phyloP scores from a whole-genome alignment of 345 rosid genomes.

The Euphorbia pulcherrima region DNA sequence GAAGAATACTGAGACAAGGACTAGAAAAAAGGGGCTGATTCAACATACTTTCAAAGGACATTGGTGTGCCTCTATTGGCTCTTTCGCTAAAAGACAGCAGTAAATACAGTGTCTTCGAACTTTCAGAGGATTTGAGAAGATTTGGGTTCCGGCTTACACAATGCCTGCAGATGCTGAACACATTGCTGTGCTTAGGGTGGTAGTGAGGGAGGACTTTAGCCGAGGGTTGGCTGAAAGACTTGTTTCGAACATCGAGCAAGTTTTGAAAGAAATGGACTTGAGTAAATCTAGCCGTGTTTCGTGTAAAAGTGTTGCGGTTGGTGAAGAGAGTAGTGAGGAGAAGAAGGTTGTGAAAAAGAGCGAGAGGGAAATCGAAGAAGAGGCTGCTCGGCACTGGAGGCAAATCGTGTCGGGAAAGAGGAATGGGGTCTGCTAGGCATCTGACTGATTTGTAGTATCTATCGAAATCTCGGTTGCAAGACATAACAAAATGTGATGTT shows the following conservation, averaged over 20 bases:
- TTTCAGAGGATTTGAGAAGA: constrained; percentile 15
- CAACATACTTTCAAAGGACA: constrained; percentile 16
- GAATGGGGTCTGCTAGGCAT: constrained; percentile 13
- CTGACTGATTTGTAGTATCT: background rate
- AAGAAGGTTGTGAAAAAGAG: background rate
- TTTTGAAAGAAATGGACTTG: constrained; percentile 12
- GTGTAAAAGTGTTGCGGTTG: background rate
- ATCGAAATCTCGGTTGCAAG: too few relatives aligned
- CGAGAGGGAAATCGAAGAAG: background rate
- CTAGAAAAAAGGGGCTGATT: constrained; percentile 16
- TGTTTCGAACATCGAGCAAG: constrained; percentile 12
- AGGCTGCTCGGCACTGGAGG: constrained; percentile 6
- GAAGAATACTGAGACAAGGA: constrained; percentile 13
- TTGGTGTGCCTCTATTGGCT: constrained; percentile 22
- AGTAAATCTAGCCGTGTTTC: constrained; percentile 1
- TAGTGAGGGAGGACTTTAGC: constrained; percentile 21
- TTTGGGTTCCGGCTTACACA: constrained; percentile 21
- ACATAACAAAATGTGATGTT: too few relatives aligned
- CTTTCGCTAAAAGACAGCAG: constrained; percentile 15
- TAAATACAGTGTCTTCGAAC: constrained; percentile 14
- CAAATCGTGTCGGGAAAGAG: background rate
- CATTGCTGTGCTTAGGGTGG: constrained; percentile 19
- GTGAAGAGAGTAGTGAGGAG: background rate
- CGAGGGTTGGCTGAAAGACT: constrained; percentile 18
- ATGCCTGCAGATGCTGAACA: constrained; percentile 18